Evolutionary conservation across 1,284 basidiomycete species (phyloP), one percentile per base, ranked within the genome.

Genomic region (Rhodotorula sp.): DNA sequence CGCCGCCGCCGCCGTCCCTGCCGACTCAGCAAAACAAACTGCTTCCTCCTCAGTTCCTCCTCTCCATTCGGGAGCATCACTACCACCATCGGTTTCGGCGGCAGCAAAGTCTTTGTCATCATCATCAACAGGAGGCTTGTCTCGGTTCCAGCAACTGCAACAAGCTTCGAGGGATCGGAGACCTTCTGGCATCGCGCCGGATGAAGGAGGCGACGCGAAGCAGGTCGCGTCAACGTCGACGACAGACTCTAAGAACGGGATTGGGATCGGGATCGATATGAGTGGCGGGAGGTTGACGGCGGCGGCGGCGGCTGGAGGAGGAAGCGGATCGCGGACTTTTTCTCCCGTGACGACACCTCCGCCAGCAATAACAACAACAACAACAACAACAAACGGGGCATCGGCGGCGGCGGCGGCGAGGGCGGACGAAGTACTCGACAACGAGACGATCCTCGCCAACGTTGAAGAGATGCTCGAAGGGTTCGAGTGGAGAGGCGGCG

Each of bases 381-480:
- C 49, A 12, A 51, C 49, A n/a, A n/a, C 24, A 22, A 24, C 49
- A 24, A 51, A 51, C 49, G 49, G 46, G 46, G 7, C 44, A 24
- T 17, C 14, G 18, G 46, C 29, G 29, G 46, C 29, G 29, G 59
- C 4, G 59, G 6, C 29, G 29, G 33, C 37, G 49, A 49, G 51
- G 46, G 49, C 61, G 37, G 26, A 24, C 17, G 69, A 68, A 12
- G 62, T 62, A 18, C 29, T 85, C 64, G 89, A 90, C 51, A 88
- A 91, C 76, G 91, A 89, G 10, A 91, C 91, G 8, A 85, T 96
- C 53, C 62, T 79, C 80, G 84, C 89, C 15, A 95, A 88, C 80
- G 92, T 99, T 6, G 96, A 99, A 79, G 96, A 99, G 80, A 95
- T 99, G 91, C 85, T 99, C 17, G 95, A 99, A 78, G 95, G 95